phyloP scores from a whole-genome alignment of 1,284 basidiomycete genomes.

The Melampsora americana region DNA sequence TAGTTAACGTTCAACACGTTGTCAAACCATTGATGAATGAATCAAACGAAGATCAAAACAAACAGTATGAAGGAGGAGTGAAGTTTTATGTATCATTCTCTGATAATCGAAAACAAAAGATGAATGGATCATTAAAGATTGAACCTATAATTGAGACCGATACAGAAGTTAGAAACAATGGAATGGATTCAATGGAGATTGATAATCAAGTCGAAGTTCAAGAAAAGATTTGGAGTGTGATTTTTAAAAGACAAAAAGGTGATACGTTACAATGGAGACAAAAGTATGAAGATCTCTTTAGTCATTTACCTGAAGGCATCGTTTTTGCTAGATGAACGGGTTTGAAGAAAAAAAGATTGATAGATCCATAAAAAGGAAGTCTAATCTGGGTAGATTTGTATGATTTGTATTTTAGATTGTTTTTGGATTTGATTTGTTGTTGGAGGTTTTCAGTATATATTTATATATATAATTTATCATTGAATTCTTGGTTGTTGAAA shows the following conservation, averaged over 20 bases:
- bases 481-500: too few relatives aligned
- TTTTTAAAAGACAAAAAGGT: constrained; percentile 36
- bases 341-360: too few relatives aligned
- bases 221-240: constrained; percentile 19
- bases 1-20: constrained; percentile 1
- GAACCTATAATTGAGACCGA: constrained; percentile 16
- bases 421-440: too few relatives aligned
- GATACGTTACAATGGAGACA: constrained; percentile 38
- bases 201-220: constrained; percentile 11
- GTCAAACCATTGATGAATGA: constrained; percentile 19
- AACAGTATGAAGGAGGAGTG: not conserved
- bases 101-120: constrained; percentile 32
- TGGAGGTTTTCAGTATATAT: too few relatives aligned
- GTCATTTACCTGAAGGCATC: constrained; percentile 14
- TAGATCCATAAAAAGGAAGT: too few relatives aligned
- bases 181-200: constrained; percentile 16
- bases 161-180: not conserved
- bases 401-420: too few relatives aligned
- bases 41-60: not conserved
- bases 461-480: too few relatives aligned
- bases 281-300: constrained; percentile 30
- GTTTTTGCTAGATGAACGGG: constrained; percentile 4
- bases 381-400: too few relatives aligned
- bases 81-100: constrained; percentile 32
- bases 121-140: constrained; percentile 32